Base-by-base conservation (phyloP, 2,329 filamentous ascomycete genomes). In the Incumbomyces lentus region DNA sequence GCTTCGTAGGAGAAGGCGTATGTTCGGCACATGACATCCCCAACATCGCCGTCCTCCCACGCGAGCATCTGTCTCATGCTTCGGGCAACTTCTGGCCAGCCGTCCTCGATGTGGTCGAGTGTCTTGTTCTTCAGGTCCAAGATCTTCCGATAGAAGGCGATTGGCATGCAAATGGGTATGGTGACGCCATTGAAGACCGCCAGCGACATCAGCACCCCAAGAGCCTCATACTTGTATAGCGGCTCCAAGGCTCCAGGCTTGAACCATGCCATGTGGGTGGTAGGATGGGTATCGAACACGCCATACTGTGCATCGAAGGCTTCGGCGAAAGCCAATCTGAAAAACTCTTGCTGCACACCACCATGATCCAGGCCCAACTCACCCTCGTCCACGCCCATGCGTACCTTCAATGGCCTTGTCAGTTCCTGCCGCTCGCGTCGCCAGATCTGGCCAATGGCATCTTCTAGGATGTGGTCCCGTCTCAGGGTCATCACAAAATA, bases 321-420 rank as follows among this genome's bases (percentile, higher is more conserved):
- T 59, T 94, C 82, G 1, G 79, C 78, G 55, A 95, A 81, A 14
- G 86, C 80, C 22, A 95, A 67, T 13, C 87, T 80, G 67, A 98
- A 96, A 62, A 95, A 96, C 53, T 98, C 92, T 61, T 95, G 89
- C 57, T 95, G 90, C 1, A 98, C 89, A 52, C 92, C 92, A 36
- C 92, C 92, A 40, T 90, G 87, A 62, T 98, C 92, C 30, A 93
- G 79, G 0, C 92, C 92, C 61, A 93, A 82, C 63, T 96, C 92
- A 26, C 87, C 86, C 44, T 74, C 73, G 30, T 86, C 81, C 60
- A 87, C 83, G 2, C 88, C 88, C 48, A 96, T 77, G 42, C 86
- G 82, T 7, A 98, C 82, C 58, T 95, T 95, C 30, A 98, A 68
- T 1, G 92, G 92, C 19, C 87, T 79, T 58, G 90, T 70, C 2